Base-by-base conservation (phyloP, 768 basidiomycete genomes). In the Boletus vinaceobasis region DNA sequence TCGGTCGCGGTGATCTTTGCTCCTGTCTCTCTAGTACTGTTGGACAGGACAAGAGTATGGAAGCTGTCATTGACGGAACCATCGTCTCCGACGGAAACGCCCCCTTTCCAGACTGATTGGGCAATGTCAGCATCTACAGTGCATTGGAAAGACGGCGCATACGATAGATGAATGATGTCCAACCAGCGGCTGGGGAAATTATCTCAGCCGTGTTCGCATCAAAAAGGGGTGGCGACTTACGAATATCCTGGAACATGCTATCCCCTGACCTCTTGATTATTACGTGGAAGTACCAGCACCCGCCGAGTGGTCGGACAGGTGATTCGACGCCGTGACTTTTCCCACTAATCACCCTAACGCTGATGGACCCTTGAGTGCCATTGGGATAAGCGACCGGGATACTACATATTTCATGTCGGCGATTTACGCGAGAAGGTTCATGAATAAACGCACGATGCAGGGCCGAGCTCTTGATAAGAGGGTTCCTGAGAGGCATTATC, bases 121-220 rank as follows among this genome's bases (percentile, higher is more conserved):
- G 38, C 26, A 19, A 39, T 14, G 55, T 60, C 31, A 65, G 44
- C 29, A 21, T n/a, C 33, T 23, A 36, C 7, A 35, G n/a, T 1
- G 0, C 17, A 14, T 32, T 19, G 42, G 38, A 36, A 50, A n/a
- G 35, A 23, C 0, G 37, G 49, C 15, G 66, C 86, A 58, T 65
- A 91, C 90, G 78, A 69, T 94, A 96, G 27, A 88, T 74, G 66
- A 98, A 97, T 0, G 89, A 71, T 7, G 93, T 97, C 96, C 96
- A 98, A 17, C 86, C 87, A n/a, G 75, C 60, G 6, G 90, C 90
- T 90, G 26, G 40, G 19, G 53, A 46, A 52, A 49, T 43, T 3
- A 4, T 17, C 8, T 58, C 14, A 60, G 55, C 29, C 23, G 8
- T 29, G 32, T 29, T 26, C 36, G 7, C 13, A 15, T 23, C 19